Percentiles rank a stretch among this genome's conserved stretches.
These are phyloP conservation scores for Pestalotiopsis sp. DNA, from an alignment of 2,329 filamentous ascomycete species.

Conservation along the genomic window DNA sequence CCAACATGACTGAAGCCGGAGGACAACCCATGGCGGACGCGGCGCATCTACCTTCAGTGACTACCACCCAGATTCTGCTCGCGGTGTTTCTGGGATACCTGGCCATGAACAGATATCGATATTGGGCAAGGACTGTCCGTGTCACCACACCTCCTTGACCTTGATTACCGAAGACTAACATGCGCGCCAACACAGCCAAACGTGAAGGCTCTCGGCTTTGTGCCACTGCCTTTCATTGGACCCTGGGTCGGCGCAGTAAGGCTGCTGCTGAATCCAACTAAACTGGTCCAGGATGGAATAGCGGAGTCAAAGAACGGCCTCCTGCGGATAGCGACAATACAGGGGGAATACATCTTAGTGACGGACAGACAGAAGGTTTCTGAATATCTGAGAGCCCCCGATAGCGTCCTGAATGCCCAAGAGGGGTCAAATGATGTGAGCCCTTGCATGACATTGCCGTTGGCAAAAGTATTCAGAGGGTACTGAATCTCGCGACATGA, in stretches of 20 bases:
- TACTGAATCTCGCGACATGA: neutral
- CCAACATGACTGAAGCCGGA: neutral
- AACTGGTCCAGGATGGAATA: slow-evolving; percentile 4
- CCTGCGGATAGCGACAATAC: slow-evolving; percentile 10
- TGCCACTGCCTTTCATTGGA: slow-evolving; percentile 12
- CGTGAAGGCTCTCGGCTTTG: slow-evolving; percentile 7
- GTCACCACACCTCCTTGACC: neutral
- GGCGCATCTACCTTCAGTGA: neutral
- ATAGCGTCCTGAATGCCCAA: slow-evolving; percentile 12
- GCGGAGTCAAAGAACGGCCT: slow-evolving; percentile 14
- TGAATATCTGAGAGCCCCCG: slow-evolving; percentile 15
- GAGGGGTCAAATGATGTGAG: slow-evolving; percentile 18
- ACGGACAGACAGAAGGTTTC: slow-evolving; percentile 13
- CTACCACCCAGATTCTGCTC: neutral
- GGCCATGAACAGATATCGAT: slow-evolving; percentile 9
- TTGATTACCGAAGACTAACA: neutral
- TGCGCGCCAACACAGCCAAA: slow-evolving; percentile 8
- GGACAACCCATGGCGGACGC: neutral
- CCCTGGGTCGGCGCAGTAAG: slow-evolving; percentile 12
- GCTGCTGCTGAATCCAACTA: slow-evolving; percentile 3
- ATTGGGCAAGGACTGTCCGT: slow-evolving; percentile 9
- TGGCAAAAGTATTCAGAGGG: neutral
- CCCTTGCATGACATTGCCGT: neutral
- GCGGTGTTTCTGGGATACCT: slow-evolving; percentile 7
- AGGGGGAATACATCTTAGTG: slow-evolving; percentile 15